phyloP scores from a whole-genome alignment of 2,329 filamentous ascomycete species.

The Apiospora phragmitis region DNA sequence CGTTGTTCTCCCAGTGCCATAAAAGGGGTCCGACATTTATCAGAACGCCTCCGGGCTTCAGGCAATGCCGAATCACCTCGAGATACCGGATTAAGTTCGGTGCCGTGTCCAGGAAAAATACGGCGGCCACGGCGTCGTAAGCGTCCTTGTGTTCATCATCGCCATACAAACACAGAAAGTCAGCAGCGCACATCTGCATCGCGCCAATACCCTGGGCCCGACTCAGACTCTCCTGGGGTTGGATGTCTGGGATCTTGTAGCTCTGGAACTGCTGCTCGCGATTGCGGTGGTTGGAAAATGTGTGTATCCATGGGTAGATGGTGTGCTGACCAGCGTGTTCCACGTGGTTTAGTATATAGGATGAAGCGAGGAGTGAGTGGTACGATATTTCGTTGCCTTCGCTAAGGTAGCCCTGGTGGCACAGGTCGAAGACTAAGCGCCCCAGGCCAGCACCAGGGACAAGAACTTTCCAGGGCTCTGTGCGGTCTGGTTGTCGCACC shows the following conservation, averaged over 20 bases:
- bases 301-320: constrained; percentile 83
- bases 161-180: constrained; percentile 86
- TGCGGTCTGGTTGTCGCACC: constrained; percentile 24
- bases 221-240: constrained; percentile 61
- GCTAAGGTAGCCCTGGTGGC: constrained; percentile 66
- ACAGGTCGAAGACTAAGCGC: constrained; percentile 85
- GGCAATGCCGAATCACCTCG: constrained; percentile 75
- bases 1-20: constrained; percentile 90
- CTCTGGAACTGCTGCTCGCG: constrained; percentile 73
- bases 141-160: constrained; percentile 57
- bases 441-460: constrained; percentile 90
- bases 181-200: constrained; percentile 92
- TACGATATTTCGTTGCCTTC: constrained; percentile 98
- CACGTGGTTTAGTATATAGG: constrained; percentile 72
- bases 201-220: constrained; percentile 47
- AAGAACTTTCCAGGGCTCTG: constrained; percentile 62
- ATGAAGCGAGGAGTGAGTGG: constrained; percentile 88
- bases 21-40: constrained; percentile 88
- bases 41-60: constrained; percentile 77
- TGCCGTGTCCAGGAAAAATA: constrained; percentile 97
- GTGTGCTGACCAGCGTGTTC: constrained; percentile 61
- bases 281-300: constrained; percentile 81
- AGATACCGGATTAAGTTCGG: constrained; percentile 91
- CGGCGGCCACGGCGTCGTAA: constrained; percentile 83
- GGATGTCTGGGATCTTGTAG: constrained; percentile 78